Conservation (phyloP, 2,329 filamentous ascomycete species). For the Fusarium lateritium region DNA sequence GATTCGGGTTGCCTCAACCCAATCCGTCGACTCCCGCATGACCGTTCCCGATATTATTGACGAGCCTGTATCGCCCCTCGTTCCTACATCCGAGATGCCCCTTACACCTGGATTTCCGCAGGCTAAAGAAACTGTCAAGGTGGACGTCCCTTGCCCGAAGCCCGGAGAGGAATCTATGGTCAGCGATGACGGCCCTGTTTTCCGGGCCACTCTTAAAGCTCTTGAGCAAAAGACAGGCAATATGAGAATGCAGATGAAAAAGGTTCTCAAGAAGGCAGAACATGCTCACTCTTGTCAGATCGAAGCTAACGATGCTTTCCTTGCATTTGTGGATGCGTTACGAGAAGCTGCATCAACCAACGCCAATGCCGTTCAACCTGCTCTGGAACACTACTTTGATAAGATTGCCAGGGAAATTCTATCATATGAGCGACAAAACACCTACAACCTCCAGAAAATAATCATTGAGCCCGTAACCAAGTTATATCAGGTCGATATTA, state of each 20-base stretch:
- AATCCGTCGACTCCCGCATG: constrained; percentile 87
- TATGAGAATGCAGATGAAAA: constrained; percentile 95
- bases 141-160: constrained; percentile 89
- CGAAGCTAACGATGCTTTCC: constrained; percentile 88
- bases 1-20: constrained; percentile 86
- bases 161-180: constrained; percentile 88
- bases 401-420: constrained; percentile 95
- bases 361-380: constrained; percentile 95
- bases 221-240: constrained; percentile 96
- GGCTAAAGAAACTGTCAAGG: constrained; percentile 74
- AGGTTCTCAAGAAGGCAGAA: constrained; percentile 94
- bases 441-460: constrained; percentile 86
- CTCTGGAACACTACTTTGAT: constrained; percentile 97
- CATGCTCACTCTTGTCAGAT: constrained; percentile 84
- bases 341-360: constrained; percentile 92
- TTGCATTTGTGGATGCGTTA: constrained; percentile 86
- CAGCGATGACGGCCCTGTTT: constrained; percentile 93
- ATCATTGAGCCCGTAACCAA: constrained; percentile 95
- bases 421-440: constrained; percentile 87
- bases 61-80: constrained; percentile 69
- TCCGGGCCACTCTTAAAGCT: constrained; percentile 96
- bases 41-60: constrained; percentile 77
- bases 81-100: constrained; percentile 56
- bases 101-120: constrained; percentile 46
- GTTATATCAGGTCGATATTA: constrained; percentile 95